Evolutionary conservation across 2,329 filamentous ascomycete genomes (phyloP).

Genomic region (Aspergillus glaucus): DNA sequence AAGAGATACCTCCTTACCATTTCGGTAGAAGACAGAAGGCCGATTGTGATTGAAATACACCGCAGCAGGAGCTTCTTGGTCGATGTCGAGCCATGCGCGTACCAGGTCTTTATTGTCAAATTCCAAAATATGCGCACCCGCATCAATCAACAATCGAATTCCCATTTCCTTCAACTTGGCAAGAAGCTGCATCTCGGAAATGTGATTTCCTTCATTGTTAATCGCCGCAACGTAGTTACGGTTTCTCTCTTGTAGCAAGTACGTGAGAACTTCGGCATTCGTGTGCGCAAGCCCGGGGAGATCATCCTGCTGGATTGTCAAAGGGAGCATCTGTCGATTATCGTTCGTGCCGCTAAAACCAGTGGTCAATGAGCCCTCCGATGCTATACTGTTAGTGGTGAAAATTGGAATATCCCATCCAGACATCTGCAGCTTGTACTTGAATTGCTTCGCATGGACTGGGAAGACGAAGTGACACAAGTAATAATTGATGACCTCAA

Average conservation of each 20-base stretch:
- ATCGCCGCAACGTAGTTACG: conserved; percentile 5
- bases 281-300: conserved; percentile 54
- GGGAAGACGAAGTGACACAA: no score
- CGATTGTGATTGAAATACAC: no score
- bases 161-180: conserved; percentile 35
- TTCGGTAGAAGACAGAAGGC: no score
- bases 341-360: conserved; percentile 70
- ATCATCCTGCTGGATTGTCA: conserved; percentile 52
- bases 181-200: conserved; percentile 38
- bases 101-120: no score
- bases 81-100: no score
- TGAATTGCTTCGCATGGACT: no score
- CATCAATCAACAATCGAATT: conserved; percentile 60
- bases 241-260: conserved; percentile 53
- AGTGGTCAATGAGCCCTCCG: conserved; percentile 24
- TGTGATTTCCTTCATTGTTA: conserved; percentile 12
- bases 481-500: no score
- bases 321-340: conserved; percentile 50
- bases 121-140: conserved; percentile 64
- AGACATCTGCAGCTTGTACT: no score
- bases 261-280: conserved; percentile 58
- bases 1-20: no score
- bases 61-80: no score
- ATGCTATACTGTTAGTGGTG: no score
- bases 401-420: no score